Base-by-base conservation (phyloP, 129 eudicot species). In the Saussurea involucrata region DNA sequence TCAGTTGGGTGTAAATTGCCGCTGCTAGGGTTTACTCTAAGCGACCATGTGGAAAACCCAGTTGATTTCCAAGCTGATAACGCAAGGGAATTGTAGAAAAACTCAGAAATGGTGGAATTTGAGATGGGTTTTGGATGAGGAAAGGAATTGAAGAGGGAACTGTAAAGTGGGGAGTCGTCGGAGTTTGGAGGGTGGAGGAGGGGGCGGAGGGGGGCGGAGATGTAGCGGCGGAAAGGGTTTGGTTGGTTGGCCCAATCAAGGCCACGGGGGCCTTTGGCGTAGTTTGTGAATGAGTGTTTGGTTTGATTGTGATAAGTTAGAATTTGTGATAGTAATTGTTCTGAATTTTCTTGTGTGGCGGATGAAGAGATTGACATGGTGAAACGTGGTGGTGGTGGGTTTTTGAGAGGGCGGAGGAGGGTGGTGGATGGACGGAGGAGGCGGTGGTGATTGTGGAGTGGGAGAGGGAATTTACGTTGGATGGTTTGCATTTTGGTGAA, bases 161-260 rank as follows among this genome's bases (percentile, higher is more conserved):
- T 49, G 81, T 92, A 92, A 1, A 60, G 77, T 13, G 89, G 93
- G 17, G 87, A 12, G 24, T n/a, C 37, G 69, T 58, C 71, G 78
- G 81, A 76, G 34, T 60, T 21, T 0, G 66, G 32, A 4, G 87
- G 83, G 84, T 88, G 99, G 70, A 76, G 77, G 74, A 95, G 92
- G 36, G 89, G 89, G 76, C 83, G 76, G 77, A 88, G 73, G 0
- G 95, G 95, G 77, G 97, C 70, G 75, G 91, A 63, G 79, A 81
- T 44, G 86, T 89, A 95, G 80, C 96, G 93, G 82, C 97, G 94
- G 78, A 95, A 95, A 25, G 97, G 97, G 83, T 92, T 86, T 78
- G 99, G 99, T 68, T 95, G 99, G 75, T 92, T 95, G 17, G 87
- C 90, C 99, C 99, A 90, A 78, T 92, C 97, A 33, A 95, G 94